These are phyloP conservation scores for Reutealis trisperma DNA, from an alignment of 345 rosid species.

Conservation along the genomic window DNA sequence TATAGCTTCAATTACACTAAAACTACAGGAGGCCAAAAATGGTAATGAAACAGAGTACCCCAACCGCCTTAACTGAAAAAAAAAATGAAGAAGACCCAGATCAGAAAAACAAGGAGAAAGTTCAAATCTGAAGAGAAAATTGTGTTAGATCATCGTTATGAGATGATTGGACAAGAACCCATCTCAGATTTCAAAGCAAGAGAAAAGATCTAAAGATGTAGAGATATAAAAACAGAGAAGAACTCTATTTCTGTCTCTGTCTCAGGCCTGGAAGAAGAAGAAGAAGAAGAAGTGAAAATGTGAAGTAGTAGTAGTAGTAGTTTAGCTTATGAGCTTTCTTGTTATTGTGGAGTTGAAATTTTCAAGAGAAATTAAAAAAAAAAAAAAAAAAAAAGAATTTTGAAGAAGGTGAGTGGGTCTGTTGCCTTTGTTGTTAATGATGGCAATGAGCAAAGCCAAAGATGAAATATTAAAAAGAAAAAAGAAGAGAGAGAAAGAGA, in stretches of 20 bases:
- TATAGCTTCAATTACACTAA: conserved; percentile 20
- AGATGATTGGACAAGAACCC: conserved; percentile 1
- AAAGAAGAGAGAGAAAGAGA: background rate
- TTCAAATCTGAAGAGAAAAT: background rate
- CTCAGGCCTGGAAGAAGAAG: too few species aligned
- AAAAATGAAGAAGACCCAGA: conserved; percentile 22
- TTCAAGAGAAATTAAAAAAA: conserved; percentile 9
- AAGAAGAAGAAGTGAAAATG: background rate
- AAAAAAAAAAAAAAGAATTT: conserved; percentile 22
- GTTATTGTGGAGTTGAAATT: conserved; percentile 28
- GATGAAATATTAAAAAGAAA: conserved; percentile 11
- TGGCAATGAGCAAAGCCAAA: conserved; percentile 38
- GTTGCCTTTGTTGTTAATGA: conserved; percentile 37
- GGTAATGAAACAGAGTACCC: conserved; percentile 27
- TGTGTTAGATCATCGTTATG: conserved; percentile 5
- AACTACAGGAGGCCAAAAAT: background rate
- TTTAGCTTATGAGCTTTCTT: background rate
- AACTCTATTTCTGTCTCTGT: background rate
- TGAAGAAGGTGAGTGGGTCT: conserved; percentile 20
- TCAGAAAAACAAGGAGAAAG: conserved; percentile 35
- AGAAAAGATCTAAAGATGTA: conserved; percentile 26
- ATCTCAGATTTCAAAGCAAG: conserved; percentile 8
- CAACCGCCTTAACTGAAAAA: background rate
- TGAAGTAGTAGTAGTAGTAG: background rate
- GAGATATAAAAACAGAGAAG: background rate